Base-by-base conservation (phyloP, 441 rosid genomes). In the Sinapis alba region DNA sequence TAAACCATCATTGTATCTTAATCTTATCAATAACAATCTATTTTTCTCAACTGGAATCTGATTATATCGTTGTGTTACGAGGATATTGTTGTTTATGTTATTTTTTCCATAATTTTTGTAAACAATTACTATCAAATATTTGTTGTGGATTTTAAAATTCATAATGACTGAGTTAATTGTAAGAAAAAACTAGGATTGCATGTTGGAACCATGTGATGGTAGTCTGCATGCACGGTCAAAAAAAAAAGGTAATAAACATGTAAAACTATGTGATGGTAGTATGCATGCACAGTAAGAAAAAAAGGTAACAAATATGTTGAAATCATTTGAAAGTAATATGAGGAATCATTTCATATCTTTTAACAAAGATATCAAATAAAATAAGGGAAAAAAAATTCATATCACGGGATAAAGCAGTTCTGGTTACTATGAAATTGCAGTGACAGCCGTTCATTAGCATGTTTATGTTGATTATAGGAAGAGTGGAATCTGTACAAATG, bases 181-280 rank as follows among this genome's bases (percentile, higher is more conserved):
- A 54, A n/a, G 1, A 28, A 50, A 72, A 9, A 19, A 38, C 19
- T 20, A 45, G 64, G 13, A 16, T 5, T 69, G 50, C 69, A 62
- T 53, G 64, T 53, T 38, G 51, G 74, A 62, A 36, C 57, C 24
- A 26, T 74, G 38, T 66, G 67, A 47, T 23, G 57, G 26, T 75
- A 34, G 16, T 58, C 45, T 45, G 63, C 36, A 27, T 24, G 61
- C 15, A 59, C 63, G 63, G 63, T 27, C 27, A 59, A 21, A 21
- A 10, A 27, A 28, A 28, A 13, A 59, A 16, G 41, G n/a, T 60
- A 60, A 59, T 9, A 28, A 8, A 24, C 6, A 16, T 16, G 24
- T 30, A n/a, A n/a, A 62, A 36, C 57, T 18, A 26, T 74, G 38
- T 66, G 67, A 47, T 23, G 57, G 26, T 75, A 34, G 16, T 58